phyloP scores from a whole-genome alignment of 306 rosid genomes.

The Lathyrus aphaca region DNA sequence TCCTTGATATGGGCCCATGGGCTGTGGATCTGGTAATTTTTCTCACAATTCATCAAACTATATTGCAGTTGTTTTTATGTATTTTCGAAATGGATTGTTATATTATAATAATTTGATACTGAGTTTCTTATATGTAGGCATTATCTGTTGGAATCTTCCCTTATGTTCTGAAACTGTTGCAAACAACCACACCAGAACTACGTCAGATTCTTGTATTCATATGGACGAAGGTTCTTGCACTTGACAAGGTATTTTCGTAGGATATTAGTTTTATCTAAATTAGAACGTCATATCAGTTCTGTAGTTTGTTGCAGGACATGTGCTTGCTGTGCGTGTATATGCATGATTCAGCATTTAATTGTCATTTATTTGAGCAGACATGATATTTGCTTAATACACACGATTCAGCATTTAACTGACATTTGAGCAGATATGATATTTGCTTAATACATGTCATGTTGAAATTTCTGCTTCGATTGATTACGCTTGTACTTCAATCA shows the following conservation, averaged over 20 bases:
- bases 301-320: neutral
- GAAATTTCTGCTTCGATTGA: neutral
- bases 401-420: neutral
- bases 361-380: neutral
- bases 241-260: conserved; percentile 75
- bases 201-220: conserved; percentile 96
- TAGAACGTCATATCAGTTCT: conserved; percentile 24
- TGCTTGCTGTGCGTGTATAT: neutral
- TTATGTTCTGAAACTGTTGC: conserved; percentile 90
- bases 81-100: conserved; percentile 2
- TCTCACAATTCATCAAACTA: conserved; percentile 23
- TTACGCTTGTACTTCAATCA: conserved; percentile 6
- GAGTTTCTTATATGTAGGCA: conserved; percentile 57
- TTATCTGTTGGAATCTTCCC: conserved; percentile 98
- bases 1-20: conserved; percentile 99
- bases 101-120: conserved; percentile 33
- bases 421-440: neutral
- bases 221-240: conserved; percentile 98
- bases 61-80: conserved; percentile 24
- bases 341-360: neutral
- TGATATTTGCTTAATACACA: neutral
- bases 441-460: neutral
- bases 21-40: conserved; percentile 91
- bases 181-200: conserved; percentile 92
- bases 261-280: conserved; percentile 19